Evolutionary conservation across 495 filamentous ascomycete species (phyloP).

Genomic region (Hyaloscypha bicolor): DNA sequence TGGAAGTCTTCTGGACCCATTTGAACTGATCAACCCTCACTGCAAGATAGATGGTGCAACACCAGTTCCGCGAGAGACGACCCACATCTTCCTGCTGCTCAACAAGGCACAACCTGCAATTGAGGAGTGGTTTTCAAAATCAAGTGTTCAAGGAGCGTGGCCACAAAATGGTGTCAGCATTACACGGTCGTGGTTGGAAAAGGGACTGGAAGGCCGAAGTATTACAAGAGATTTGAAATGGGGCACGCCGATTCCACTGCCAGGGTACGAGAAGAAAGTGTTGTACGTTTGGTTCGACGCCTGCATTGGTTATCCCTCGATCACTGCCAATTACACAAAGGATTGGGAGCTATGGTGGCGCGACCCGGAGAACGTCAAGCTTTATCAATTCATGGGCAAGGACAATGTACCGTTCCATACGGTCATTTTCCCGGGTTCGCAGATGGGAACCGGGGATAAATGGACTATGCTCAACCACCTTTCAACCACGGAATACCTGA

Average conservation of each 20-base stretch:
- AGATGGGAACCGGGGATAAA: slow-evolving; percentile 78
- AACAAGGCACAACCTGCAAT: slow-evolving; percentile 78
- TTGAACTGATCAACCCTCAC: slow-evolving; percentile 58
- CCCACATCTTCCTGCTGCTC: slow-evolving; percentile 67
- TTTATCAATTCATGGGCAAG: slow-evolving; percentile 98
- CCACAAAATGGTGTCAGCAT: slow-evolving; percentile 62
- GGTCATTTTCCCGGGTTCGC: slow-evolving; percentile 87
- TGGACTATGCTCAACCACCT: slow-evolving; percentile 94
- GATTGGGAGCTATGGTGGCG: slow-evolving; percentile 97
- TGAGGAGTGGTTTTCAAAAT: slow-evolving; percentile 66
- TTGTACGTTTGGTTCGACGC: slow-evolving; percentile 99
- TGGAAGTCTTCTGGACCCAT: slow-evolving; percentile 73
- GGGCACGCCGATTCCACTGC: slow-evolving; percentile 72
- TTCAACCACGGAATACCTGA: slow-evolving; percentile 91
- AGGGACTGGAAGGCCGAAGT: slow-evolving; percentile 78
- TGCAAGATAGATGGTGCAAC: slow-evolving; percentile 86
- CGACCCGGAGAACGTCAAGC: slow-evolving; percentile 81
- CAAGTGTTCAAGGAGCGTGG: slow-evolving; percentile 53
- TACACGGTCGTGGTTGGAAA: slow-evolving; percentile 49
- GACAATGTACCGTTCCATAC: slow-evolving; percentile 94
- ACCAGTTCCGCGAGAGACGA: slow-evolving; percentile 67
- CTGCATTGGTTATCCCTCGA: slow-evolving; percentile 93
- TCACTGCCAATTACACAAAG: slow-evolving; percentile 89
- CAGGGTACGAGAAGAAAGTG: slow-evolving; percentile 67
- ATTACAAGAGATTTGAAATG: slow-evolving; percentile 90